Evolutionary conservation across 2,329 filamentous ascomycete genomes (phyloP), one percentile per base, ranked within the genome.

Genomic region (Elsinoe perseae): DNA sequence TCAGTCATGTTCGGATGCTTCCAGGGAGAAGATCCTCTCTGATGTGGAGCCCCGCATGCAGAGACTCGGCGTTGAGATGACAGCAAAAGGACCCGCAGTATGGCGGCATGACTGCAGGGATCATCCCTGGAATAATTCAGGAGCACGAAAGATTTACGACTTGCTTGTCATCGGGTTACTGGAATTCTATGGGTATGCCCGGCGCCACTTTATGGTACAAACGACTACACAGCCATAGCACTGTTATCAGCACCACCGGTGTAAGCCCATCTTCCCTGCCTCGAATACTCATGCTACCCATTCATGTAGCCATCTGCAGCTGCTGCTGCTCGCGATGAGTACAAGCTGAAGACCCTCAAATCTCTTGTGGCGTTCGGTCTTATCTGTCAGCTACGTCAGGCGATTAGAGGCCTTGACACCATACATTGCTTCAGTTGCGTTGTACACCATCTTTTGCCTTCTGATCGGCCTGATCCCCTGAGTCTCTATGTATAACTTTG

Each of bases 391-490:
- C 62, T 71, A 2, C 69, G 69, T 8, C 70, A 74, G 61, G 70
- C 67, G 4, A 20, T 73, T 8, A 71, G 70, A 4, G 70, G 69
- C 1, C 64, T 72, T 4, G 10, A 59, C 60, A 5, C 66, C 71
- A 7, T 73, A 73, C 42, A 64, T 71, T 5, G 56, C 60, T 12
- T 66, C 70, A 10, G 69, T 66, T 1, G 59, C 66, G 10, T 53
- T 64, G 2, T 73, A 70, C 57, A 66, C 64, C 28, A 44, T 69
- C 1, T 67, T 65, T 18, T 71, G 70, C 56, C 32, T 75, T 2
- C 57, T 77, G 3, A 70, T 73, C 7, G 74, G 69, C 1, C 59
- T 69, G 0, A 65, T 69, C 1, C 71, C 65, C 4, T 69, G 67
- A 0, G 57, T 76, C 1, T 58, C 68, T 1, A 69, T 65, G 0